A percentile compares a stretch with the other conserved stretches of the same genome.
Conservation (phyloP, 164 flowering plant genomes). For the Magnolia officinalis region DNA sequence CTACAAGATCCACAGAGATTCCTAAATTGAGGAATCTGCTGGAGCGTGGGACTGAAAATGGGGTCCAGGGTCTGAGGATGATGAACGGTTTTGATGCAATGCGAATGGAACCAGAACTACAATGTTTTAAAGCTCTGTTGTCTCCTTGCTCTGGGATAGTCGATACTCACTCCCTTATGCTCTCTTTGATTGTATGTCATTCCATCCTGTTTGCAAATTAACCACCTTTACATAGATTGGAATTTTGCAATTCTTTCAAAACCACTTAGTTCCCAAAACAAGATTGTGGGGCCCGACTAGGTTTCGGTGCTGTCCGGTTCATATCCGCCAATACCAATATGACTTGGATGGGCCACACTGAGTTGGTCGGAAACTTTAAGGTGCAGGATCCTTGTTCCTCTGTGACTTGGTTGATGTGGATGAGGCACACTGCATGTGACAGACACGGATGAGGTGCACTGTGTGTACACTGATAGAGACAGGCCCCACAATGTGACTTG, state of each 20-base stretch:
- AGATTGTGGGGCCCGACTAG: too few relatives aligned
- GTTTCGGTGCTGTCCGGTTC: neutral
- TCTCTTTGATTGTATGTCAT: slow-evolving; percentile 64
- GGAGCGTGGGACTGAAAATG: slow-evolving; percentile 56
- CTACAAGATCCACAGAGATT: slow-evolving; percentile 56
- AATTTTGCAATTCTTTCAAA: neutral
- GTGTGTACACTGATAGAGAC: too few relatives aligned
- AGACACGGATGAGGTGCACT: too few relatives aligned
- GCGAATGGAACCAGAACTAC: slow-evolving; percentile 68
- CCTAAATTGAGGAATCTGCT: slow-evolving; percentile 51
- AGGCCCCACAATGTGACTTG: too few relatives aligned
- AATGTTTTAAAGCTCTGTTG: slow-evolving; percentile 66
- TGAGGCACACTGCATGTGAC: too few relatives aligned
- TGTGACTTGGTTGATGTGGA: neutral
- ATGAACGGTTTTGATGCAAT: slow-evolving; percentile 72
- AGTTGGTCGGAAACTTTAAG: neutral
- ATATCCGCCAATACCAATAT: neutral
- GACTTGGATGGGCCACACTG: neutral
- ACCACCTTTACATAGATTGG: neutral
- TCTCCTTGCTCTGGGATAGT: slow-evolving; percentile 83
- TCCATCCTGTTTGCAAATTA: slow-evolving; percentile 2
- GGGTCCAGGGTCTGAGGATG: slow-evolving; percentile 71
- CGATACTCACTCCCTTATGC: slow-evolving; percentile 80
- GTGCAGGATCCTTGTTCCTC: neutral
- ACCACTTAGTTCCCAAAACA: neutral